Conservation (phyloP, 2,329 filamentous ascomycete genomes). For the Sclerotinia spermophila region DNA sequence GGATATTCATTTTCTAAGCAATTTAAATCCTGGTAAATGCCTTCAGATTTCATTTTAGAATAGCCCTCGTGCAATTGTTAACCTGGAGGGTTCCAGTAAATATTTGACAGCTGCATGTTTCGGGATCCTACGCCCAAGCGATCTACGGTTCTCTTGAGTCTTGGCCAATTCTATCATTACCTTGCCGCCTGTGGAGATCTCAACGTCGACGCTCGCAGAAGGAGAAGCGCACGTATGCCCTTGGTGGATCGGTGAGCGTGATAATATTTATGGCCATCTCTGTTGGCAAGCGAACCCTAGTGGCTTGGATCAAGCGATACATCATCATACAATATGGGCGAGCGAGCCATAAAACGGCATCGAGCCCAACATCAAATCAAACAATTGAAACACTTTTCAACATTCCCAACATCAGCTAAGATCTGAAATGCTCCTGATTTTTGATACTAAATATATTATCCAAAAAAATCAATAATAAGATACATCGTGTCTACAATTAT, state of each 20-base stretch:
- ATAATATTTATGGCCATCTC: neutral
- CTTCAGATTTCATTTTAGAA: neutral
- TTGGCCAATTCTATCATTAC: neutral
- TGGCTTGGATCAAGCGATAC: neutral
- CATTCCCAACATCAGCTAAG: neutral
- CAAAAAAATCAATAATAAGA: neutral
- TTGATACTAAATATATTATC: neutral
- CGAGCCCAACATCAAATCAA: neutral
- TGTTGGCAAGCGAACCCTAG: neutral
- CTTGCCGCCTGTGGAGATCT: neutral
- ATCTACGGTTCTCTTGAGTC: neutral
- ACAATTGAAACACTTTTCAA: neutral
- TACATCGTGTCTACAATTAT: neutral
- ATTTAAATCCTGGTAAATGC: neutral
- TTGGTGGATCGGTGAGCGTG: neutral
- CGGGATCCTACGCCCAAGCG: constrained; percentile 17
- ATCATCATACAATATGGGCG: neutral
- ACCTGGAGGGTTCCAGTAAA: constrained; percentile 4
- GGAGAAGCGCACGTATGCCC: neutral
- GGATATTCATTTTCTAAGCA: neutral
- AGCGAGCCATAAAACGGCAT: neutral
- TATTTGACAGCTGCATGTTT: constrained; percentile 20
- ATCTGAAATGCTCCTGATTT: neutral
- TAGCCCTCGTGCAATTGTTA: neutral
- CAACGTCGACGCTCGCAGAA: neutral